These are phyloP conservation scores for Tetracladium setigerum DNA, from an alignment of 495 filamentous ascomycete genomes.

Conservation along the genomic window DNA sequence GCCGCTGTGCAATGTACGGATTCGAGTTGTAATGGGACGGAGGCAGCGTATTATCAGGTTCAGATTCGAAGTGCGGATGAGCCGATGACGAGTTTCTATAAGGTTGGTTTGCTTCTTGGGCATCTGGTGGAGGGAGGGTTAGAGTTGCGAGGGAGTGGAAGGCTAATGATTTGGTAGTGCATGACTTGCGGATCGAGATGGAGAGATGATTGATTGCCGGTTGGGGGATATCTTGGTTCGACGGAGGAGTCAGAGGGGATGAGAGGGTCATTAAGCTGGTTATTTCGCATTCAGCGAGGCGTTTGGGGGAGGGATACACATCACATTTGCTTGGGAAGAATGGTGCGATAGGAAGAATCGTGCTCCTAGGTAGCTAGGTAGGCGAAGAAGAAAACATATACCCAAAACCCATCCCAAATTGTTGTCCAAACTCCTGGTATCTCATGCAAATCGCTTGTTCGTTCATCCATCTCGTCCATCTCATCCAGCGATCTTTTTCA, in stretches of 20 bases:
- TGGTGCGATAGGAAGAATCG: too few relatives aligned
- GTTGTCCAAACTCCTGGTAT: conserved; percentile 13
- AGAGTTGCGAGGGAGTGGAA: conserved; percentile 18
- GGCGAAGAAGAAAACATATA: too few relatives aligned
- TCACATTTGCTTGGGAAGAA: too few relatives aligned
- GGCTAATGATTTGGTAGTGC: conserved; percentile 33
- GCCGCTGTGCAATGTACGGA: conserved; percentile 66
- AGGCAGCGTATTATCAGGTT: conserved; percentile 91
- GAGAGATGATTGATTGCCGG: conserved; percentile 38
- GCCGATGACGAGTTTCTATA: conserved; percentile 94
- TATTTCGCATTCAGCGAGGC: conserved; percentile 20
- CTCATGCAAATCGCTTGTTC: not conserved
- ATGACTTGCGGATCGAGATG: conserved; percentile 50
- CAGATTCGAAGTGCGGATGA: conserved; percentile 98
- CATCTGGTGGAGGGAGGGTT: not conserved
- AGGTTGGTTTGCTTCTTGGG: conserved; percentile 38
- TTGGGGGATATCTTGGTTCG: not conserved
- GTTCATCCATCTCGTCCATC: not conserved
- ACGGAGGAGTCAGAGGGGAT: not conserved
- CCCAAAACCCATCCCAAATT: not conserved
- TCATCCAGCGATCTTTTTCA: not conserved
- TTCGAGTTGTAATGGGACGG: conserved; percentile 63
- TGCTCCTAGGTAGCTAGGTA: too few relatives aligned
- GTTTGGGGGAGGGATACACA: not conserved
- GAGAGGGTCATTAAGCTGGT: conserved; percentile 2